Evolutionary conservation across 305 asterid species (phyloP).

Genomic region (Fraxinus sp.): DNA sequence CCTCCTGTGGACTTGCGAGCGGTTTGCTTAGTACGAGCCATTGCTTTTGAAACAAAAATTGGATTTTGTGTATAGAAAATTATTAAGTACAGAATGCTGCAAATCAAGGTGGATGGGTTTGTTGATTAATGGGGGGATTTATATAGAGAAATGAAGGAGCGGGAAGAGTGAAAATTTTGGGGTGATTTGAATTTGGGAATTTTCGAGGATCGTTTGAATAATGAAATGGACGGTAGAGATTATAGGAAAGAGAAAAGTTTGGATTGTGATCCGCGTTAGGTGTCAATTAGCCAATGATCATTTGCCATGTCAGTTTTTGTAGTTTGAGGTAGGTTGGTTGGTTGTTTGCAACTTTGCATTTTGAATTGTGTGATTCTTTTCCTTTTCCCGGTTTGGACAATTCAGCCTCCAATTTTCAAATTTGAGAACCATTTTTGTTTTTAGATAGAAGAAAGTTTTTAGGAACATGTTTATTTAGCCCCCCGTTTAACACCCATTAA

Average conservation of each 20-base stretch:
- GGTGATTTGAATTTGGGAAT: background rate
- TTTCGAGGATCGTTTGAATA: slow-evolving; percentile 7
- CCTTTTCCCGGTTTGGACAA: background rate
- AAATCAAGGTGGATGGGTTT: background rate
- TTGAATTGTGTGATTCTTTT: background rate
- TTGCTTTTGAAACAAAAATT: background rate
- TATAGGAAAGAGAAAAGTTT: background rate
- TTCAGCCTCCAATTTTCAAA: background rate
- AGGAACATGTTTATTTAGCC: too few relatives aligned
- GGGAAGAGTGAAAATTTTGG: background rate
- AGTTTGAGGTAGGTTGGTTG: background rate
- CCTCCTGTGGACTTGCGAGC: slow-evolving; percentile 37
- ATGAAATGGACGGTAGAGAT: slow-evolving; percentile 9
- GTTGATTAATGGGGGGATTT: background rate
- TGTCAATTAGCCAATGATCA: background rate
- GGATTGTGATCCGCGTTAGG: slow-evolving; percentile 16
- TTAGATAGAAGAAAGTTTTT: too few relatives aligned
- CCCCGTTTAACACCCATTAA: too few relatives aligned
- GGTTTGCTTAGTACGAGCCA: slow-evolving; percentile 34
- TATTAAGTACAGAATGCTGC: background rate
- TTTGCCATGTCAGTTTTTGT: background rate
- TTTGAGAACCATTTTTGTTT: background rate
- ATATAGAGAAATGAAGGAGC: background rate
- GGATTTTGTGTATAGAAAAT: background rate
- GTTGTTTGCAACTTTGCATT: background rate